These are phyloP conservation scores for Termitomyces sp. DNA, from an alignment of 768 basidiomycete genomes.

Conservation along the genomic window DNA sequence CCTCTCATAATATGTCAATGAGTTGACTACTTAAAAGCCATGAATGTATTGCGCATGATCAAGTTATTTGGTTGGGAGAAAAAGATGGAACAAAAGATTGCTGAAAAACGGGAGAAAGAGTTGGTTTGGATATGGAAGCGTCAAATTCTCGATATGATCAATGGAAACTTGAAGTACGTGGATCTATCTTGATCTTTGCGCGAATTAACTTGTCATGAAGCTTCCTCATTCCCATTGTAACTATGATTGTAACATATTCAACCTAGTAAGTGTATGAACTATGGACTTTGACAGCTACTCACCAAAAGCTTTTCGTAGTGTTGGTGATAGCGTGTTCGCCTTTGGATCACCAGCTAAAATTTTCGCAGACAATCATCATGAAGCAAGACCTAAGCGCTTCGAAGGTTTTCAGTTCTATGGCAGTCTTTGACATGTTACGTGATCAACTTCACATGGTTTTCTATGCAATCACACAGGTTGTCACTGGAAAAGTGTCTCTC, in stretches of 20 bases:
- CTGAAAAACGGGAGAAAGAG: conserved; percentile 56
- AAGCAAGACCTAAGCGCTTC: conserved; percentile 34
- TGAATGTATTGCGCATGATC: conserved; percentile 59
- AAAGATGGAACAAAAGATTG: conserved; percentile 45
- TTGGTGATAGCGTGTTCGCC: conserved; percentile 1
- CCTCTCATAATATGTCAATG: not conserved
- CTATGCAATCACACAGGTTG: conserved; percentile 17
- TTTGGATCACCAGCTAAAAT: not conserved
- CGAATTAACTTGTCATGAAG: conserved; percentile 21
- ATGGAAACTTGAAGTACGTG: conserved; percentile 36
- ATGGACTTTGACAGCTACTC: not conserved
- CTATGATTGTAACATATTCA: conserved; percentile 61
- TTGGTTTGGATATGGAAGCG: conserved; percentile 46
- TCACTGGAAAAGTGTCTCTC: conserved; percentile 55
- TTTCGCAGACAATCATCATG: conserved; percentile 30
- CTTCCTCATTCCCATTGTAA: conserved; percentile 52
- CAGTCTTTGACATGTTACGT: conserved; percentile 59
- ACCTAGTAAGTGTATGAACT: conserved; percentile 39
- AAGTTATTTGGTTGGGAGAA: conserved; percentile 70
- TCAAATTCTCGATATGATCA: conserved; percentile 43
- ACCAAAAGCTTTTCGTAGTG: conserved; percentile 2
- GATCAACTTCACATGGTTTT: conserved; percentile 38
- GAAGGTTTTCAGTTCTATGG: conserved; percentile 46
- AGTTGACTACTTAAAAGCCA: conserved; percentile 28
- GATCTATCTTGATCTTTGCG: not conserved